These are phyloP conservation scores for Neopestalotiopsis sp. DNA, from an alignment of 2,329 filamentous ascomycete species.

Conservation along the genomic window DNA sequence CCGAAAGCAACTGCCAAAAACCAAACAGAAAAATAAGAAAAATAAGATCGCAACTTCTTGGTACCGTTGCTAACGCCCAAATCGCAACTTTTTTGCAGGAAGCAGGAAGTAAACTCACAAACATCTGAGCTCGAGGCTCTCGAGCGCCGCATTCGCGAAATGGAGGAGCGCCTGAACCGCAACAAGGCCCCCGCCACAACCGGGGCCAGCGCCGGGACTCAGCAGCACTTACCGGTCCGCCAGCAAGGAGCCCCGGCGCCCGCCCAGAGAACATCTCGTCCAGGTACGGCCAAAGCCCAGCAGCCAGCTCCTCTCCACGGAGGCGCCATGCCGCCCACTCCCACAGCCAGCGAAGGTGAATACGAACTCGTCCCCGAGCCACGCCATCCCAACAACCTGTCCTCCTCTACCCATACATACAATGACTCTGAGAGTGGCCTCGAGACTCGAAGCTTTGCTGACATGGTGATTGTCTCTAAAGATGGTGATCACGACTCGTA, in stretches of 20 bases:
- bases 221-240: slow-evolving; percentile 36
- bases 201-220: slow-evolving; percentile 27
- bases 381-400: slow-evolving; percentile 30
- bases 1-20: not conserved
- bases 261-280: slow-evolving; percentile 48
- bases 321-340: slow-evolving; percentile 65
- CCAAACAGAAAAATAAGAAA: not conserved
- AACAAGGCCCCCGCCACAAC: slow-evolving; percentile 25
- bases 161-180: slow-evolving; percentile 75
- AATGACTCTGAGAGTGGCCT: slow-evolving; percentile 31
- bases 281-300: slow-evolving; percentile 55
- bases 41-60: too few relatives aligned
- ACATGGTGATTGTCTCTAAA: slow-evolving; percentile 48
- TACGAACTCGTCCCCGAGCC: slow-evolving; percentile 43
- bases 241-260: slow-evolving; percentile 23
- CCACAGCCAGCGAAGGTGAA: slow-evolving; percentile 69
- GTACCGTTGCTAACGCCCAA: not conserved
- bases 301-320: slow-evolving; percentile 56
- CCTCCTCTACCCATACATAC: slow-evolving; percentile 27
- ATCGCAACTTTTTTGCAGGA: slow-evolving; percentile 59
- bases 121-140: slow-evolving; percentile 84
- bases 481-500: slow-evolving; percentile 46
- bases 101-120: slow-evolving; percentile 77
- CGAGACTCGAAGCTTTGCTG: slow-evolving; percentile 45
- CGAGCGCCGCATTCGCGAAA: slow-evolving; percentile 82